Conservation (phyloP, 2,329 filamentous ascomycete genomes). For the Xylaria arbuscula region DNA sequence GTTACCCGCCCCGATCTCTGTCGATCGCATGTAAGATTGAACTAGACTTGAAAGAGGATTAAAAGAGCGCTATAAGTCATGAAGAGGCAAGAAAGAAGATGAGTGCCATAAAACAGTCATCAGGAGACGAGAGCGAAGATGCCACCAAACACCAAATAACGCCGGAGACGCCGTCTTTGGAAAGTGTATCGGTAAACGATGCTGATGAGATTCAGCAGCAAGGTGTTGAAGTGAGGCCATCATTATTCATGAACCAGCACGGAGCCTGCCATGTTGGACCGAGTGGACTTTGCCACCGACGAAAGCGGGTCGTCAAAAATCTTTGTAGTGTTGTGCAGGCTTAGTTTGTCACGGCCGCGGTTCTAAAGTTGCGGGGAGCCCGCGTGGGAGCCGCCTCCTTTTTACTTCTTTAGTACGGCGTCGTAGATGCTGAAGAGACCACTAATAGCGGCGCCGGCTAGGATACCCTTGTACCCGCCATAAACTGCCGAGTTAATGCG, state of each 20-base stretch:
- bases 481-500: constrained; percentile 75
- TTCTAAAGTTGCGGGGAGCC: constrained; percentile 1
- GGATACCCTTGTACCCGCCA: constrained; percentile 75
- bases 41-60: constrained; percentile 14
- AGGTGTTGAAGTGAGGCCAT: neutral
- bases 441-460: constrained; percentile 76
- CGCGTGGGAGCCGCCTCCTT: neutral
- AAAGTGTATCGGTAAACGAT: constrained; percentile 13
- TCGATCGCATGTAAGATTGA: neutral
- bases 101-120: constrained; percentile 43
- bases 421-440: constrained; percentile 79
- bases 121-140: constrained; percentile 34
- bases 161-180: constrained; percentile 43
- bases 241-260: constrained; percentile 27
- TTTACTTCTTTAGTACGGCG: constrained; percentile 76
- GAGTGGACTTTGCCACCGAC: constrained; percentile 13
- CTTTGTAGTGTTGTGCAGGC: constrained; percentile 10
- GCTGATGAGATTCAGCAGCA: constrained; percentile 22
- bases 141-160: constrained; percentile 44
- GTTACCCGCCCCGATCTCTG: constrained; percentile 2
- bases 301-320: constrained; percentile 11
- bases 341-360: constrained; percentile 1
- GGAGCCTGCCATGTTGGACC: constrained; percentile 16
- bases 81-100: constrained; percentile 11
- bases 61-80: constrained; percentile 3